These are phyloP conservation scores for Beta macrorhiza DNA, from an alignment of 179 eudicot species.

Conservation along the genomic window DNA sequence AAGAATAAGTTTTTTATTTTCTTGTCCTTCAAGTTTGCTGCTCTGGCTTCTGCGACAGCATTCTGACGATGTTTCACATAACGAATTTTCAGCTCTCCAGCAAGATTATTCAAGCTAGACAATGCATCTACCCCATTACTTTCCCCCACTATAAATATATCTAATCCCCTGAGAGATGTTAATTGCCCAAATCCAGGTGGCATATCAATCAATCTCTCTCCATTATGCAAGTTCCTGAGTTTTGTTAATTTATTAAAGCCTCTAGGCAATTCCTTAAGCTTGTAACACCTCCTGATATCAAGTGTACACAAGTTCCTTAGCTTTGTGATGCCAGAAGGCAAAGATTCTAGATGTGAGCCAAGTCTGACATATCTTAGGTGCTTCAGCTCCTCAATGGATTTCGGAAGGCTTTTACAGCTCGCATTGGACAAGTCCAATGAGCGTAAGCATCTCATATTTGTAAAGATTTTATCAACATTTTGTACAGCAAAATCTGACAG, in stretches of 20 bases:
- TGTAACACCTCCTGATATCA: background rate
- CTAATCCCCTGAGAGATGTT: background rate
- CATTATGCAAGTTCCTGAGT: conserved; percentile 7
- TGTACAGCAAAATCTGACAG: background rate
- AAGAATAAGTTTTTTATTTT: conserved; percentile 4
- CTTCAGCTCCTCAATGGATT: background rate
- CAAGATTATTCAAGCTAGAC: conserved; percentile 1
- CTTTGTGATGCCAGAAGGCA: background rate
- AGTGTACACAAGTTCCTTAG: background rate
- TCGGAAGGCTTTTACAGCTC: background rate
- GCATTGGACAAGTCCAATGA: conserved; percentile 8
- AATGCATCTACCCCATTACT: conserved; percentile 1
- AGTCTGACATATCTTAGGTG: background rate
- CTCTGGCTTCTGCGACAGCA: background rate
- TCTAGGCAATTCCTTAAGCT: conserved; percentile 2
- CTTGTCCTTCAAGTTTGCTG: conserved; percentile 4
- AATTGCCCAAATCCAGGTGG: background rate
- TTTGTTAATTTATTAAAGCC: background rate
- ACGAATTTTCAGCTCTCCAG: background rate
- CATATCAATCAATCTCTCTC: conserved; percentile 6
- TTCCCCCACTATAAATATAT: conserved; percentile 2
- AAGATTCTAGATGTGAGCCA: background rate
- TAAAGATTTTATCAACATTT: background rate
- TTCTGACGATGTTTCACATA: background rate
- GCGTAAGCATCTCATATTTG: background rate